A percentile compares a stretch with the other conserved stretches of the same genome.
These are phyloP conservation scores for Pseudogymnoascus sp. DNA, from an alignment of 2,329 filamentous ascomycete species.

Conservation along the genomic window DNA sequence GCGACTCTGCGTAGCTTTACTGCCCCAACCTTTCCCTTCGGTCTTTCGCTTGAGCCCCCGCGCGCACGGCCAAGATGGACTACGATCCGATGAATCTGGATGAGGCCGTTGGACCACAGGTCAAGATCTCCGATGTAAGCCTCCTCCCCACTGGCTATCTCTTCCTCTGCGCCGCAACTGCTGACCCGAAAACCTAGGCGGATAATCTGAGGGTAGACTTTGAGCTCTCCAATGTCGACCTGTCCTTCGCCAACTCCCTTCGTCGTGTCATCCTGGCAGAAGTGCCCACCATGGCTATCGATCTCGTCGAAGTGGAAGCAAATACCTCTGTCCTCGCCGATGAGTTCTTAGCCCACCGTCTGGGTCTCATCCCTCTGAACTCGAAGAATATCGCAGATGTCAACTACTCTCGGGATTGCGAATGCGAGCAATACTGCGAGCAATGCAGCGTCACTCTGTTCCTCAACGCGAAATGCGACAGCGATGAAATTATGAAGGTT, in stretches of 20 bases:
- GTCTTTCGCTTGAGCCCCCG: neutral
- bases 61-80: conserved; percentile 35
- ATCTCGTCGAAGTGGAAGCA: conserved; percentile 83
- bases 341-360: conserved; percentile 87
- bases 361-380: conserved; percentile 82
- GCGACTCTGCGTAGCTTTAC: neutral
- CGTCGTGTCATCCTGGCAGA: conserved; percentile 88
- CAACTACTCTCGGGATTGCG: conserved; percentile 86
- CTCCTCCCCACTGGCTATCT: neutral
- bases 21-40: neutral
- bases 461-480: conserved; percentile 77
- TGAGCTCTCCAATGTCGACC: conserved; percentile 79
- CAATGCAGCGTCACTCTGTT: conserved; percentile 80
- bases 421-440: conserved; percentile 92
- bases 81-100: conserved; percentile 39
- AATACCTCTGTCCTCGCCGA: conserved; percentile 96
- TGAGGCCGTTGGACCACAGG: conserved; percentile 38
- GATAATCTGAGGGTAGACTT: conserved; percentile 80
- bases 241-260: conserved; percentile 86
- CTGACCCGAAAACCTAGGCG: conserved; percentile 45
- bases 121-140: conserved; percentile 40
- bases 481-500: conserved; percentile 84
- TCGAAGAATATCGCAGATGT: conserved; percentile 77
- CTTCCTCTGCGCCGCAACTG: neutral
- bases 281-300: conserved; percentile 89